Percentiles rank a stretch among this genome's conserved stretches.
Conservation (phyloP, 306 rosid genomes). For the Cyclanthera cordifolia region DNA sequence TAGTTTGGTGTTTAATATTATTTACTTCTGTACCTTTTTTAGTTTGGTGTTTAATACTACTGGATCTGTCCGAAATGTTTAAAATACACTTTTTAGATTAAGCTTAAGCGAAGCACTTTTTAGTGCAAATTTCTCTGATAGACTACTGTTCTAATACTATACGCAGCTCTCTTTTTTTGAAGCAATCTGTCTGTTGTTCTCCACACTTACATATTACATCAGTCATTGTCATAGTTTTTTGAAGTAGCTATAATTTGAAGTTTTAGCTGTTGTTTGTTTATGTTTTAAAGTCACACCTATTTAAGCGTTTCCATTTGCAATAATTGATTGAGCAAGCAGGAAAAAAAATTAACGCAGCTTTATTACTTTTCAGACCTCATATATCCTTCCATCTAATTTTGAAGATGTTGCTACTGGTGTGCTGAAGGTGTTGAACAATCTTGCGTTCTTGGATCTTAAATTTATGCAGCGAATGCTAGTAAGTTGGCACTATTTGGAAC, state of each 20-base stretch:
- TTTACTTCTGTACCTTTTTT: not conserved
- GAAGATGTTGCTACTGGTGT: slow-evolving; percentile 97
- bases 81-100: not conserved
- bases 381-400: slow-evolving; percentile 89
- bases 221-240: not conserved
- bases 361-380: slow-evolving; percentile 46
- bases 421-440: slow-evolving; percentile 85
- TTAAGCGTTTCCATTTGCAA: not conserved
- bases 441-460: slow-evolving; percentile 80
- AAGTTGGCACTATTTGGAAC: slow-evolving; percentile 25
- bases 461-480: slow-evolving; percentile 90
- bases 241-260: slow-evolving; percentile 1
- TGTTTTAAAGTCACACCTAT: not conserved
- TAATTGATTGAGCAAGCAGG: not conserved
- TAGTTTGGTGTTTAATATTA: not conserved
- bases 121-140: not conserved
- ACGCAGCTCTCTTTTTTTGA: not conserved
- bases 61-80: not conserved
- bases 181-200: not conserved
- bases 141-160: not conserved
- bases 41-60: not conserved
- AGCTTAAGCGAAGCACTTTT: not conserved
- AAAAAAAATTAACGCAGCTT: not conserved
- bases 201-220: not conserved
- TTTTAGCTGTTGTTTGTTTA: not conserved